Evolutionary conservation across 1,284 basidiomycete species (phyloP).

Genomic region (Moniliella sp.): DNA sequence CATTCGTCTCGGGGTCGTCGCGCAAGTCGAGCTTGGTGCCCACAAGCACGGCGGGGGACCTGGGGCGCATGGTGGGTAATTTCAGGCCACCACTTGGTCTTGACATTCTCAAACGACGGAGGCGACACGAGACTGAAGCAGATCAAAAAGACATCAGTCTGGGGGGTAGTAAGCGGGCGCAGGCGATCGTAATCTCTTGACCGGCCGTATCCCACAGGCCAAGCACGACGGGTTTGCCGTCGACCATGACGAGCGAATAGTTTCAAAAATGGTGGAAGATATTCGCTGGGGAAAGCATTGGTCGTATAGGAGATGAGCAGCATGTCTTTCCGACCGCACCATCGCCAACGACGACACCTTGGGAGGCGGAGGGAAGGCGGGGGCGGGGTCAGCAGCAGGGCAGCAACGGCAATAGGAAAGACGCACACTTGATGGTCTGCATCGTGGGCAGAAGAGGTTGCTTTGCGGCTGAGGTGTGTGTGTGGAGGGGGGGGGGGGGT

Average conservation of each 20-base stretch:
- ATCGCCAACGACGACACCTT: too few relatives aligned
- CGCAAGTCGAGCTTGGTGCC: slow-evolving; percentile 94
- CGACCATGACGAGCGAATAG: slow-evolving; percentile 75
- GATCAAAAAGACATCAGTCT: slow-evolving; percentile 96
- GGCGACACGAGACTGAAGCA: slow-evolving; percentile 95
- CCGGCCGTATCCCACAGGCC: slow-evolving; percentile 52
- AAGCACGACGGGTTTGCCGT: slow-evolving; percentile 89
- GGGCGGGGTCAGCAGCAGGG: too few relatives aligned
- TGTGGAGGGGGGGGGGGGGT: too few relatives aligned
- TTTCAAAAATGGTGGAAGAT: slow-evolving; percentile 55
- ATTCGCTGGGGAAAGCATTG: slow-evolving; percentile 32
- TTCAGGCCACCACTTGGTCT: slow-evolving; percentile 51
- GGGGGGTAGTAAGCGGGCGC: slow-evolving; percentile 92
- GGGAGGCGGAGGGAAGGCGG: too few relatives aligned
- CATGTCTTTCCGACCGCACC: too few relatives aligned
- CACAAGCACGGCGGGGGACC: slow-evolving; percentile 71
- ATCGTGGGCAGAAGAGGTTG: too few relatives aligned
- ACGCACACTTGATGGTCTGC: too few relatives aligned
- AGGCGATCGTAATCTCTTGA: slow-evolving; percentile 59
- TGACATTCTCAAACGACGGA: slow-evolving; percentile 91
- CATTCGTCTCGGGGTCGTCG: slow-evolving; percentile 75
- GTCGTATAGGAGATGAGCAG: slow-evolving; percentile 32
- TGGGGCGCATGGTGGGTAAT: slow-evolving; percentile 84
- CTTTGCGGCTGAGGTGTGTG: too few relatives aligned
- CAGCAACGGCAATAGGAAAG: too few relatives aligned